Percentiles rank a stretch among this genome's conserved stretches.
Evolutionary conservation across 768 basidiomycete species (phyloP).

Genomic region (Leccinum incarnatum): DNA sequence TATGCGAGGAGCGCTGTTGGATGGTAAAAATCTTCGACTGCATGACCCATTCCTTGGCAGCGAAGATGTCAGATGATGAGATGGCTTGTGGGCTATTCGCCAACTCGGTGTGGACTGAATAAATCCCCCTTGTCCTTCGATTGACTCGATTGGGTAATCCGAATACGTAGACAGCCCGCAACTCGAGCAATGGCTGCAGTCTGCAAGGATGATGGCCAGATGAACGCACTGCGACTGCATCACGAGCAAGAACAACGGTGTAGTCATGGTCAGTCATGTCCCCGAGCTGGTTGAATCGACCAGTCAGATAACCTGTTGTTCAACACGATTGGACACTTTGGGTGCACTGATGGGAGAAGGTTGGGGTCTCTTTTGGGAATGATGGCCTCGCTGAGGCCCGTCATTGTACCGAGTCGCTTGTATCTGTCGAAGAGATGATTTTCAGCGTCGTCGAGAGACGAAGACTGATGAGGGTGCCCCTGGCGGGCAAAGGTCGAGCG

Average conservation of each 20-base stretch:
- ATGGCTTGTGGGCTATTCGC: not conserved
- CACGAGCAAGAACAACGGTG: too few relatives aligned
- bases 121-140: not conserved
- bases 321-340: too few relatives aligned
- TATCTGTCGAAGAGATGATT: not conserved
- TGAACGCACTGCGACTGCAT: not conserved
- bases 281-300: not conserved
- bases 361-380: too few relatives aligned
- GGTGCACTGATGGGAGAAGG: too few relatives aligned
- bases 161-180: not conserved
- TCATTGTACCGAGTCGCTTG: too few relatives aligned
- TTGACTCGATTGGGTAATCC: not conserved
- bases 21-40: slow-evolving; percentile 1
- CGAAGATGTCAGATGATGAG: not conserved
- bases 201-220: not conserved
- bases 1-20: not conserved
- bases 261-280: not conserved
- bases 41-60: not conserved
- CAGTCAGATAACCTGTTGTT: not conserved
- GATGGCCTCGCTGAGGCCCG: too few relatives aligned
- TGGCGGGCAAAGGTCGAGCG: not conserved
- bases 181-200: not conserved
- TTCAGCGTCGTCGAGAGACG: not conserved
- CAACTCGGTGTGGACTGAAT: not conserved
- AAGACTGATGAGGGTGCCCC: not conserved